A percentile compares a stretch with the other conserved stretches of the same genome.
Evolutionary conservation across 2,329 filamentous ascomycete species (phyloP).

Genomic region (Aureobasidium mangrovei): DNA sequence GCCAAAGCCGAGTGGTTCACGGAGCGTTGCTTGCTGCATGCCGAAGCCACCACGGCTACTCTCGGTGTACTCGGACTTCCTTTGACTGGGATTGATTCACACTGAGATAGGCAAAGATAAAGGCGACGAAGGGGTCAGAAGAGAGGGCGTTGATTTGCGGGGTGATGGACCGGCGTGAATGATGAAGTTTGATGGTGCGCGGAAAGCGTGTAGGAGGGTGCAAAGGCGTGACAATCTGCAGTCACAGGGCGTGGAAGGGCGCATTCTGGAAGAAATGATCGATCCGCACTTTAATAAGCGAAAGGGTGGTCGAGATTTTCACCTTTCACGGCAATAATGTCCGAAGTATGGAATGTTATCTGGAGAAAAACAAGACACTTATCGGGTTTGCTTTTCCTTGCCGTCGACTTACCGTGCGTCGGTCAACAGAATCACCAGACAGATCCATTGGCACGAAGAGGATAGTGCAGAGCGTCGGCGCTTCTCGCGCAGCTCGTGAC

Average conservation of each 20-base stretch:
- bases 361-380: no score
- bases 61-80: background rate
- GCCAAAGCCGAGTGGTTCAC: background rate
- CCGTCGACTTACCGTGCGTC: background rate
- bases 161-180: background rate
- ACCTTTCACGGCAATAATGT: background rate
- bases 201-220: background rate
- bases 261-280: background rate
- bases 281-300: background rate
- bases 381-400: no score
- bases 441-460: constrained; percentile 40
- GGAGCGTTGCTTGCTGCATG: background rate
- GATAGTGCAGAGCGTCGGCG: constrained; percentile 47
- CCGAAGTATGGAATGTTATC: no score
- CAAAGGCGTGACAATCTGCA: background rate
- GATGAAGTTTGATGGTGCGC: background rate
- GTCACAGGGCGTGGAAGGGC: background rate
- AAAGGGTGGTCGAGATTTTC: background rate
- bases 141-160: background rate
- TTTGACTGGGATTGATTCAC: no score
- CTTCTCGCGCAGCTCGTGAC: constrained; percentile 48
- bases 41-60: constrained; percentile 1
- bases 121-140: background rate
- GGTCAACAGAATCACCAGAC: constrained; percentile 17
- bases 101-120: background rate